These are phyloP conservation scores for Colletotrichum chlorophyti DNA, from an alignment of 2,329 filamentous ascomycete genomes.

Conservation along the genomic window DNA sequence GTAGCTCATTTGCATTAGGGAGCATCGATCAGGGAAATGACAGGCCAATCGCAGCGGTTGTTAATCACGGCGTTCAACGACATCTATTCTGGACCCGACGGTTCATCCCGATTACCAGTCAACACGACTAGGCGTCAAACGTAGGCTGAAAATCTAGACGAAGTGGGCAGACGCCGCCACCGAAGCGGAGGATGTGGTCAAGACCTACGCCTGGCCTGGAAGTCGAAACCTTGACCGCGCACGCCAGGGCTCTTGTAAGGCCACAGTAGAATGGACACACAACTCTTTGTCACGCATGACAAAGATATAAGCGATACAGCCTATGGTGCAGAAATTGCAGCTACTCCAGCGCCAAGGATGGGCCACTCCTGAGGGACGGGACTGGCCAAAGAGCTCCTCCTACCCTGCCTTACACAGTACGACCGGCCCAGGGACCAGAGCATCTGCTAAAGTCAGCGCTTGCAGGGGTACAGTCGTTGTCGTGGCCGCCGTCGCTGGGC, in stretches of 20 bases:
- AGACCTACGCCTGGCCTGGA: too few species aligned
- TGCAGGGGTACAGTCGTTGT: conserved; percentile 10
- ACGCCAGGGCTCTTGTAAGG: too few species aligned
- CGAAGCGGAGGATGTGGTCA: neutral
- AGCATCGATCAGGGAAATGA: neutral
- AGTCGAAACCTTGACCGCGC: too few species aligned
- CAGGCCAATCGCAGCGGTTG: neutral
- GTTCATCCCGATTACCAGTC: neutral
- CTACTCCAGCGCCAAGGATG: neutral
- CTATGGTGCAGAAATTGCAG: neutral
- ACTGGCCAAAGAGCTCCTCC: too few species aligned
- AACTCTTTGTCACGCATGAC: neutral
- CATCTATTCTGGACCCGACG: neutral
- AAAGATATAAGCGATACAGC: neutral
- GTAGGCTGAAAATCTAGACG: too few species aligned
- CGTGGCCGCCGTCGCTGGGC: neutral
- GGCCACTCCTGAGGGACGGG: neutral
- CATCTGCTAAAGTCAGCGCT: neutral
- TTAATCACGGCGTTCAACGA: neutral
- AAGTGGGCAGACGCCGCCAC: too few species aligned
- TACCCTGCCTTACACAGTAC: too few species aligned
- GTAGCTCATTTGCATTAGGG: conserved; percentile 21
- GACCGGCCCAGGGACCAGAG: too few species aligned
- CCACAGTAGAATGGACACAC: neutral
- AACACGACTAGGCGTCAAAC: too few species aligned